Conservation (phyloP, 257 asterid genomes). For the Nicotiana tabacum region DNA sequence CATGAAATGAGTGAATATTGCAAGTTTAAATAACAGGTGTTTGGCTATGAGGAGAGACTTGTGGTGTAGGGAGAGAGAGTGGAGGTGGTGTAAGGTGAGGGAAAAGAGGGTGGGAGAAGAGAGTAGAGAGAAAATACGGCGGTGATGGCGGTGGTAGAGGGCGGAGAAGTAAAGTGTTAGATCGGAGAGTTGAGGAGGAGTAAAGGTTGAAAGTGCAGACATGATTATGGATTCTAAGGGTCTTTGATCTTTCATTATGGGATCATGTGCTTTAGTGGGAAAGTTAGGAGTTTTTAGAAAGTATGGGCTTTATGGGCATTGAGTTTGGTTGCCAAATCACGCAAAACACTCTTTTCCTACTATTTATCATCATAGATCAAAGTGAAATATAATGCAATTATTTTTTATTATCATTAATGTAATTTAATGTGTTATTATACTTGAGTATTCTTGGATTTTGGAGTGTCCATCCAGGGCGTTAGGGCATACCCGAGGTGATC, state of each 20-base stretch:
- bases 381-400: not conserved
- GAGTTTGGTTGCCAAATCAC: not conserved
- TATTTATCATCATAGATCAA: not conserved
- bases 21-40: constrained; percentile 59
- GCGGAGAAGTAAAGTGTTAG: constrained; percentile 60
- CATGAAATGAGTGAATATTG: constrained; percentile 33
- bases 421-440: not conserved
- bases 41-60: constrained; percentile 78
- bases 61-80: constrained; percentile 64
- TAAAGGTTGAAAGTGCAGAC: constrained; percentile 58
- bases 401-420: not conserved
- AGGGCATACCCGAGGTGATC: not conserved
- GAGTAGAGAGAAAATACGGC: constrained; percentile 62
- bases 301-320: constrained; percentile 11
- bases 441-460: too few species aligned
- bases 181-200: constrained; percentile 49
- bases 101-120: constrained; percentile 61
- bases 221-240: constrained; percentile 45
- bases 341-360: not conserved
- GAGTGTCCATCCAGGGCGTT: not conserved
- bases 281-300: not conserved
- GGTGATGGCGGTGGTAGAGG: constrained; percentile 54
- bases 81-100: constrained; percentile 80
- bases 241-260: constrained; percentile 34
- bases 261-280: constrained; percentile 29